These are phyloP conservation scores for Salvia miltiorrhiza DNA, from an alignment of 257 asterid genomes.

Conservation along the genomic window DNA sequence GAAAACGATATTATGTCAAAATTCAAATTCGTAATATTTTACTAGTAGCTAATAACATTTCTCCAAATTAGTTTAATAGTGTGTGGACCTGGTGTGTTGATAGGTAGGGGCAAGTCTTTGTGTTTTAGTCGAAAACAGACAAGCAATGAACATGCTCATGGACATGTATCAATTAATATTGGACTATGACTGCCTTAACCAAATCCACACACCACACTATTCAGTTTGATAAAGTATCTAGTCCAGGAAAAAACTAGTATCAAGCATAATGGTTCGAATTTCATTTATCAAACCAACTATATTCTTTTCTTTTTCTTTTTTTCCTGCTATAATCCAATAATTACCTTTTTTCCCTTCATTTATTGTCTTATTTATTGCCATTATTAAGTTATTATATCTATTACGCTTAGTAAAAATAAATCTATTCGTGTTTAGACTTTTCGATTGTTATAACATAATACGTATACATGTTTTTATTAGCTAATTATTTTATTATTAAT, in stretches of 20 bases:
- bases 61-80: background rate
- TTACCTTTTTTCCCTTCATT: too few relatives aligned
- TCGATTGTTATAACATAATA: too few relatives aligned
- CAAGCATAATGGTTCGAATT: background rate
- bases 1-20: background rate
- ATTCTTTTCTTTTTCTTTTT: too few relatives aligned
- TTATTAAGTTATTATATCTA: too few relatives aligned
- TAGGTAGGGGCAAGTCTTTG: slow-evolving; percentile 34
- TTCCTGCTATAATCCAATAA: too few relatives aligned
- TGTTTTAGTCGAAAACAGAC: slow-evolving; percentile 27
- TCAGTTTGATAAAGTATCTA: background rate
- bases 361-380: too few relatives aligned
- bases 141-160: slow-evolving; percentile 36
- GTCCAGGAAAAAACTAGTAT: background rate
- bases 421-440: too few relatives aligned
- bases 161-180: slow-evolving; percentile 7
- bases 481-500: too few relatives aligned
- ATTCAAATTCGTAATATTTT: background rate
- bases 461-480: too few relatives aligned
- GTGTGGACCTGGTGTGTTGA: slow-evolving; percentile 17
- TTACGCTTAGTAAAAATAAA: too few relatives aligned
- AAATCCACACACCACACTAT: background rate
- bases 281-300: too few relatives aligned
- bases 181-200: slow-evolving; percentile 15
- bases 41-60: too few relatives aligned